A percentile compares a stretch with the other conserved stretches of the same genome.
Evolutionary conservation across 2,329 filamentous ascomycete genomes (phyloP).

Genomic region (Tolypocladium nubicola): DNA sequence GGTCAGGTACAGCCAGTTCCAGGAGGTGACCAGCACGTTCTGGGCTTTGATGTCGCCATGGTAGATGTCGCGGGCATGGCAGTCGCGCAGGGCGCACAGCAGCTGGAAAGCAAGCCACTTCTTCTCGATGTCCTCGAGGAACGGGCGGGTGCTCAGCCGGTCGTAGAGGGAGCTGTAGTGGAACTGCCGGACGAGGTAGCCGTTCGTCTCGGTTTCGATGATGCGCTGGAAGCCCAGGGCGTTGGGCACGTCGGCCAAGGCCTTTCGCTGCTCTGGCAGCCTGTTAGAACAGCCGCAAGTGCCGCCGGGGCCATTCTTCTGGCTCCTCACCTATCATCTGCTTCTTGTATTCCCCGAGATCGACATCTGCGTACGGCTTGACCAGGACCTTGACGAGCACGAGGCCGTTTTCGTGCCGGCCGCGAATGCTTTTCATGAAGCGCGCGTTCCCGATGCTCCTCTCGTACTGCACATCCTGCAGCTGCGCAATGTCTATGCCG

Average conservation of each 20-base stretch:
- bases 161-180: slow-evolving; percentile 97
- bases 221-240: slow-evolving; percentile 83
- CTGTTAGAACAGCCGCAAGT: neutral
- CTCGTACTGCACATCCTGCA: slow-evolving; percentile 85
- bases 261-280: slow-evolving; percentile 60
- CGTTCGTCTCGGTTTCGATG: slow-evolving; percentile 82
- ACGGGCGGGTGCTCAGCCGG: slow-evolving; percentile 89
- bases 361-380: slow-evolving; percentile 78
- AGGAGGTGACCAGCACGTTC: slow-evolving; percentile 92
- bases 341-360: slow-evolving; percentile 68
- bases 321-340: slow-evolving; percentile 58
- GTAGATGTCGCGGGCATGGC: slow-evolving; percentile 78
- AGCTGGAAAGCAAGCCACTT: slow-evolving; percentile 98
- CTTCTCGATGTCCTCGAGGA: slow-evolving; percentile 95
- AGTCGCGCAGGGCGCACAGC: slow-evolving; percentile 83
- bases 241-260: slow-evolving; percentile 77
- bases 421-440: slow-evolving; percentile 94
- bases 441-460: slow-evolving; percentile 82
- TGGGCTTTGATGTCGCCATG: slow-evolving; percentile 99
- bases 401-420: slow-evolving; percentile 78
- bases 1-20: slow-evolving; percentile 98
- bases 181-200: slow-evolving; percentile 88
- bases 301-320: neutral
- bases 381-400: slow-evolving; percentile 92
- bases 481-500: slow-evolving; percentile 86